Base-by-base conservation (phyloP, 352 stramenopile genomes). In the Phytophthora hibernalis region DNA sequence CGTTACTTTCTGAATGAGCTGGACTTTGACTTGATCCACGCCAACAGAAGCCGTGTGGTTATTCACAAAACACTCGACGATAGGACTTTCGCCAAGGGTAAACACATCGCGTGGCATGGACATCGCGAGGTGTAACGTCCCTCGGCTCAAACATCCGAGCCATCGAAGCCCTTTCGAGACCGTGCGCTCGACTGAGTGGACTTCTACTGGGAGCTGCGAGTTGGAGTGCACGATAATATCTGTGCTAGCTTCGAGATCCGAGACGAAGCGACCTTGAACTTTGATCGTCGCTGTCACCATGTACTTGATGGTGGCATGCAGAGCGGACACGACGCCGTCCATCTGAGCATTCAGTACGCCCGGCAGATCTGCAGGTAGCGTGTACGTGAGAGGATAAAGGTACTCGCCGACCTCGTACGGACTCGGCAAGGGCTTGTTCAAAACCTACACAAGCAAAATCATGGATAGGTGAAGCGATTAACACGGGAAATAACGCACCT, bases 271-370 rank as follows among this genome's bases (percentile, higher is more conserved):
- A 33, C 81, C 81, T 35, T 90, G 71, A 40, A 93, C 78, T 61
- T 87, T 85, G 53, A 93, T 79, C 6, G 76, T 77, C 24, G 82
- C 82, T 38, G 83, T 90, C 22, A 93, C 61, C 4, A 78, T 88
- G 67, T 93, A 93, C 55, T 90, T 88, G 66, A 93, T 93, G 13
- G 78, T 90, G 3, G 82, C 81, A 33, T 92, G 80, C 12, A 91
- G 69, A 30, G 72, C 74, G 52, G 80, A 68, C 43, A 82, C 64
- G 11, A 82, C 78, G 37, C 76, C 78, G 45, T 85, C 73, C 42
- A 91, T 62, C 38, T 89, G 76, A 15, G 80, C 82, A 48, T 91
- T 79, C 24, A 91, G 57, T 0, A 87, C 78, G 13, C 85, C 85
- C 1, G 85, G 82, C 8, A 89, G 42, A 28, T 89, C 70, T 0